Percentiles rank a stretch among this genome's conserved stretches.
These are phyloP conservation scores for Stachybotrys echinatus DNA, from an alignment of 2,329 filamentous ascomycete genomes.

Conservation along the genomic window DNA sequence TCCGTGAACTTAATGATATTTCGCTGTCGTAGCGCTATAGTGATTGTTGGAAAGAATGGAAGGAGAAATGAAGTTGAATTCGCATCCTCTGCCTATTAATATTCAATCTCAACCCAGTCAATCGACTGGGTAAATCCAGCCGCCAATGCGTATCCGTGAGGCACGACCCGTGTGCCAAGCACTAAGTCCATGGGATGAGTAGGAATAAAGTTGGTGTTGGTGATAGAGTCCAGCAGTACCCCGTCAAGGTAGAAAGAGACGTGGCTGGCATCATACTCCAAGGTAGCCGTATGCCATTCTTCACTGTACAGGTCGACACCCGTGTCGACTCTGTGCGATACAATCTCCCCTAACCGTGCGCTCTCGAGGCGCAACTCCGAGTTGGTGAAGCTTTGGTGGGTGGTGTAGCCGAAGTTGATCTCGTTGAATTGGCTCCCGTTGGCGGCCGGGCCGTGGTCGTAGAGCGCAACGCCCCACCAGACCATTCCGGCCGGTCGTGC, in stretches of 20 bases:
- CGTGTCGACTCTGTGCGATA: conserved; percentile 6
- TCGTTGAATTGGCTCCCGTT: conserved; percentile 9
- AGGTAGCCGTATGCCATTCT: conserved; percentile 8
- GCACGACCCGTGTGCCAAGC: conserved; percentile 9
- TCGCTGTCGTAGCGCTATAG: no score
- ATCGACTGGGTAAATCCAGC: conserved; percentile 10
- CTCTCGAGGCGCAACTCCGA: conserved; percentile 10
- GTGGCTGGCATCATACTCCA: conserved; percentile 9
- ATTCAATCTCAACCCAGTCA: conserved; percentile 11
- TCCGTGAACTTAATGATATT: no score
- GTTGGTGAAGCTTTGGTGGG: conserved; percentile 5
- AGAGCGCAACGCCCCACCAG: conserved; percentile 14
- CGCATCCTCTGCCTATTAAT: background rate
- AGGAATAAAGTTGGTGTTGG: conserved; percentile 8
- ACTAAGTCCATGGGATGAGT: conserved; percentile 11
- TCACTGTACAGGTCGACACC: conserved; percentile 9
- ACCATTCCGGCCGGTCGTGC: conserved; percentile 5
- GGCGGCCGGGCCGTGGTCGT: conserved; percentile 4
- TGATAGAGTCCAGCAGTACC: conserved; percentile 6
- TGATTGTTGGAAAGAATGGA: no score
- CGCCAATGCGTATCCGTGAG: background rate
- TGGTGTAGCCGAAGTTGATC: conserved; percentile 15
- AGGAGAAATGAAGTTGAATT: no score
- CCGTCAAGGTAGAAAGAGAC: conserved; percentile 11
- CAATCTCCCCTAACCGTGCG: conserved; percentile 3